Evolutionary conservation across 2,329 filamentous ascomycete species (phyloP), one percentile per base, ranked within the genome.

Genomic region (Alternaria consortialis): DNA sequence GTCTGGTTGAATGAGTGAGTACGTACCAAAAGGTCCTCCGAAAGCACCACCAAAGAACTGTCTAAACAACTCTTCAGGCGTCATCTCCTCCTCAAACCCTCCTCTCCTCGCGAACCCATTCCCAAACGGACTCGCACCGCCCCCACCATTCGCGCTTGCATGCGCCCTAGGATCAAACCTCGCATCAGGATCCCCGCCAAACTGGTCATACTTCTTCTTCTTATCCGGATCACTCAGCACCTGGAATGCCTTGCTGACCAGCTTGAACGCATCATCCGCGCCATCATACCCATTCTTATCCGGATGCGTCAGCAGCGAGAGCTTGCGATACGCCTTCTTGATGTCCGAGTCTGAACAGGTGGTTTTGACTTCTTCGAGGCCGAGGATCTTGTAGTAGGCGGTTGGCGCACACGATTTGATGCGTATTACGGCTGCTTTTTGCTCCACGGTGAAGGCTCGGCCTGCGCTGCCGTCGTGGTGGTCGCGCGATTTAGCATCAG

Each of bases 231-330:
- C 95, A 63, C 93, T 94, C 50, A 99, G 84, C 53, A 98, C 88
- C 71, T 96, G 91, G 78, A 99, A 99, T 15, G 95, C 95, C 71
- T 93, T 87, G 74, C 92, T 91, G 25, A 99, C 93, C 91, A 97
- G 91, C 84, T 99, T 99, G 84, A 99, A 99, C 32, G 95, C 95
- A 83, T 99, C 95, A 78, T 97, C 95, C 56, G 95, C 94, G 62
- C 96, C 89, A 37, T 94, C 90, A 78, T 97, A 94, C 52, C 94
- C 94, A 85, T 99, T 99, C 84, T 99, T 99, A 84, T 99, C 95
- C 65, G 95, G 95, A 84, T 99, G 95, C 61, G 95, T 99, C 75
- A 98, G 85, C 73, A 99, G 83, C 77, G 91, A 95, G 77, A 96
- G 86, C 82, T 97, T 98, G 75, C 94, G 88, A 82, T 99, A 99